Conservation (phyloP, 202 grass and related monocot genomes). For the Tripidium arundinaceum region DNA sequence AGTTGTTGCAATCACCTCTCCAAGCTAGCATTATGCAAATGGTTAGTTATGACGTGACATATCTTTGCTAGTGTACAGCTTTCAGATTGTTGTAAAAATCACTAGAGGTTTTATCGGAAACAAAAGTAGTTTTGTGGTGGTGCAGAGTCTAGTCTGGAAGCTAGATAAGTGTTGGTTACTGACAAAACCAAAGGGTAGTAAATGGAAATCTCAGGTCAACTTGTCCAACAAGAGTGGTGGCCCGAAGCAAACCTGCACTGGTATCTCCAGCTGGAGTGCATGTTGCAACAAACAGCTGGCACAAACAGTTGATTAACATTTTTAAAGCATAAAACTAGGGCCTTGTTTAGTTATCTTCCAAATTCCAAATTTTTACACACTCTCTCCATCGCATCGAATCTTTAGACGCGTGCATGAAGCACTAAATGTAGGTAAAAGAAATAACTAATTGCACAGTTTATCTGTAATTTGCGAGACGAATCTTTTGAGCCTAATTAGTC, state of each 20-base stretch:
- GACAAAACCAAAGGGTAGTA: not conserved
- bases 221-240: conserved; percentile 93
- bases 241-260: conserved; percentile 77
- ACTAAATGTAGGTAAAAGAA: no score
- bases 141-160: not conserved
- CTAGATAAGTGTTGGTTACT: not conserved
- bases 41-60: not conserved
- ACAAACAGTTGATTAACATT: conserved; percentile 11
- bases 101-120: not conserved
- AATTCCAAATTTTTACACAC: no score
- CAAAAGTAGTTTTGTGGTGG: not conserved
- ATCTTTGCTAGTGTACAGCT: not conserved
- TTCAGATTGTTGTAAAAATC: not conserved
- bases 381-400: no score
- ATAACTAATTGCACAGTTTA: no score
- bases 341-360: no score
- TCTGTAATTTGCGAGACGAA: no score
- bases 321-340: not conserved
- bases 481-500: no score
- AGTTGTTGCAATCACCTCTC: conserved; percentile 90
- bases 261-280: conserved; percentile 78
- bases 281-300: conserved; percentile 89
- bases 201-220: conserved; percentile 22
- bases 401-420: no score
- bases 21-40: conserved; percentile 54